Evolutionary conservation across 2,329 filamentous ascomycete genomes (phyloP).

Genomic region (Penicillium palitans): DNA sequence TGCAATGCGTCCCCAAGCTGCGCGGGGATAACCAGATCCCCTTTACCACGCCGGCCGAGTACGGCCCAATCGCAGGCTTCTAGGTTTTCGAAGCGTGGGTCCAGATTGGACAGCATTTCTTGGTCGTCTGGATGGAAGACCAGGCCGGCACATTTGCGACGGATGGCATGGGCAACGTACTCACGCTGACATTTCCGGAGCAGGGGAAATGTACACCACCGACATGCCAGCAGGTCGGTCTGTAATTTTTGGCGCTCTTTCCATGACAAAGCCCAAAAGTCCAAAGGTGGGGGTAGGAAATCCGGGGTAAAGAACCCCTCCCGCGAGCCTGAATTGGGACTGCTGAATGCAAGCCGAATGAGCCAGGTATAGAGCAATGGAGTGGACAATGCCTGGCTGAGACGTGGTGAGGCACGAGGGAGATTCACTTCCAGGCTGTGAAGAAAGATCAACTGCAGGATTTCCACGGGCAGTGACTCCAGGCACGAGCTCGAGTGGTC

Average conservation of each 20-base stretch:
- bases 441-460: constrained; percentile 55
- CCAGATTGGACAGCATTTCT: constrained; percentile 26
- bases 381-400: constrained; percentile 44
- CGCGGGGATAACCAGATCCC: constrained; percentile 33
- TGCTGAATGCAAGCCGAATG: constrained; percentile 46
- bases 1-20: constrained; percentile 6
- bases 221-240: constrained; percentile 37
- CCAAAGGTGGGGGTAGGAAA: constrained; percentile 41
- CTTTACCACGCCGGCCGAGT: constrained; percentile 31
- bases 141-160: constrained; percentile 31
- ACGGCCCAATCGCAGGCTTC: constrained; percentile 23
- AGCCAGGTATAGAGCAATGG: constrained; percentile 46
- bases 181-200: constrained; percentile 43
- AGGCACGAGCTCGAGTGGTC: constrained; percentile 32
- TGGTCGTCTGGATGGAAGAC: constrained; percentile 30
- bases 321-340: constrained; percentile 33
- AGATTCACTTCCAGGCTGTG: constrained; percentile 50
- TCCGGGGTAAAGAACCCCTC: constrained; percentile 38
- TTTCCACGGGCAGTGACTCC: constrained; percentile 50
- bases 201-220: constrained; percentile 44
- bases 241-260: constrained; percentile 38
- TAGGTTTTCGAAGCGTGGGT: constrained; percentile 25
- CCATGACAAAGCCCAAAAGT: constrained; percentile 34
- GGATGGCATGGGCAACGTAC: constrained; percentile 39
- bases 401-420: constrained; percentile 44